phyloP scores from a whole-genome alignment of 805 yeast genomes.

The Yamadazyma akitaensis region DNA sequence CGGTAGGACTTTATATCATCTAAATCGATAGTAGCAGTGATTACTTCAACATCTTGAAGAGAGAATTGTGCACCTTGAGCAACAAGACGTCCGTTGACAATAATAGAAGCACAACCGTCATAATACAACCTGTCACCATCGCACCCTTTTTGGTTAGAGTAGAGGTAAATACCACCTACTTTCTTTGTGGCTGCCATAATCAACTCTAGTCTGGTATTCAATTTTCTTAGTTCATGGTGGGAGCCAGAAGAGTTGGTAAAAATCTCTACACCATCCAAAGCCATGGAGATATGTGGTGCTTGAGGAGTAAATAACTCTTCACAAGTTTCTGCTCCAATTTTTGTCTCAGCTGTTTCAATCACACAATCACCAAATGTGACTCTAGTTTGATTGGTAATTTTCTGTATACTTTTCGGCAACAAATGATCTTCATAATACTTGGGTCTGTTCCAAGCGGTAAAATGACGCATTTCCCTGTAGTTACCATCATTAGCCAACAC shows the following conservation, averaged over 20 bases:
- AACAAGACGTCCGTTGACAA: conserved; percentile 85
- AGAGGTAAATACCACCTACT: conserved; percentile 94
- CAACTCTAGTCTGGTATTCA: conserved; percentile 77
- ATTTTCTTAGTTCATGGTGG: conserved; percentile 93
- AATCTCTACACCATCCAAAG: conserved; percentile 96
- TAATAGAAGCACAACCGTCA: conserved; percentile 95
- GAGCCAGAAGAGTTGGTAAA: conserved; percentile 94
- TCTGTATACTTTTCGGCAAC: conserved; percentile 68
- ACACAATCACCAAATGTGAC: conserved; percentile 92
- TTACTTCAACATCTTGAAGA: conserved; percentile 86
- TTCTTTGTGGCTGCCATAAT: conserved; percentile 91
- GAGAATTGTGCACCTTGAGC: conserved; percentile 95
- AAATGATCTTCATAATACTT: conserved; percentile 68
- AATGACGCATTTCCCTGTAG: conserved; percentile 95
- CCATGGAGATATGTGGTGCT: conserved; percentile 88
- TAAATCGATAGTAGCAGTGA: conserved; percentile 91
- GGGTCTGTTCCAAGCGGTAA: conserved; percentile 89
- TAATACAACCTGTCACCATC: conserved; percentile 97
- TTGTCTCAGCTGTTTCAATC: conserved; percentile 77
- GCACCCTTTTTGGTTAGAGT: conserved; percentile 95
- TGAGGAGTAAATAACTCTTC: conserved; percentile 97
- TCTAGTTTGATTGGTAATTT: conserved; percentile 58
- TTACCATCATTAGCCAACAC: conserved; percentile 97
- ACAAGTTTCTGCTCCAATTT: conserved; percentile 96
- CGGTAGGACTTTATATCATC: conserved; percentile 88